Conservation (phyloP, 2,329 filamentous ascomycete species). For the Ophiostoma quercus region DNA sequence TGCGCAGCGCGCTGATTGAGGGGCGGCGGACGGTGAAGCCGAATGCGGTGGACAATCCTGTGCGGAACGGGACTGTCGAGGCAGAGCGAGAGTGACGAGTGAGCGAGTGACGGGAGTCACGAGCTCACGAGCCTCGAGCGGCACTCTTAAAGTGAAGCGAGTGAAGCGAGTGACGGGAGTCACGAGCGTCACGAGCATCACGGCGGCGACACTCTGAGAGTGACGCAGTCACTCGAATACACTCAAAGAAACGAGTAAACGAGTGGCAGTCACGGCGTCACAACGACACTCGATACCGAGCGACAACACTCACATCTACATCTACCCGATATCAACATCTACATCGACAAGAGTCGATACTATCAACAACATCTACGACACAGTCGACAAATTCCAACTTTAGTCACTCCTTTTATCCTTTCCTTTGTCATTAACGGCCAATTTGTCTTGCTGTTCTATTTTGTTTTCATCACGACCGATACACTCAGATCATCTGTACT, state of each 20-base stretch:
- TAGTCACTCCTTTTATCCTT: slow-evolving; percentile 22
- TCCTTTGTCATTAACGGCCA: slow-evolving; percentile 13
- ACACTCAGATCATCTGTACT: background rate
- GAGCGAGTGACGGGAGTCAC: too few relatives aligned
- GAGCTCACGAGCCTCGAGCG: too few relatives aligned
- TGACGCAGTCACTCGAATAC: too few relatives aligned
- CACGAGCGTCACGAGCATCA: too few relatives aligned
- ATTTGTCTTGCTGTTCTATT: background rate
- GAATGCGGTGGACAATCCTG: slow-evolving; percentile 55
- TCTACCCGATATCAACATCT: background rate
- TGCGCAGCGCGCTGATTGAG: slow-evolving; percentile 56
- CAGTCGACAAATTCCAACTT: slow-evolving; percentile 14
- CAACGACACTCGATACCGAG: too few relatives aligned
- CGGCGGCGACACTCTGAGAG: too few relatives aligned
- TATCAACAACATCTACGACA: background rate
- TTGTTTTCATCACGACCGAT: background rate
- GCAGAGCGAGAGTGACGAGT: background rate
- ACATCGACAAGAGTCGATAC: background rate
- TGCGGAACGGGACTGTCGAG: slow-evolving; percentile 37
- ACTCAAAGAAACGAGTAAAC: too few relatives aligned
- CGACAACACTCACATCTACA: too few relatives aligned
- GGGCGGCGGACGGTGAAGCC: slow-evolving; percentile 57
- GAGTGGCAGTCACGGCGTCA: too few relatives aligned
- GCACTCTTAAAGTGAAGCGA: too few relatives aligned
- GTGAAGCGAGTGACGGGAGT: too few relatives aligned